Evolutionary conservation across 2,329 filamentous ascomycete genomes (phyloP).

Genomic region (Clonostachys solani): DNA sequence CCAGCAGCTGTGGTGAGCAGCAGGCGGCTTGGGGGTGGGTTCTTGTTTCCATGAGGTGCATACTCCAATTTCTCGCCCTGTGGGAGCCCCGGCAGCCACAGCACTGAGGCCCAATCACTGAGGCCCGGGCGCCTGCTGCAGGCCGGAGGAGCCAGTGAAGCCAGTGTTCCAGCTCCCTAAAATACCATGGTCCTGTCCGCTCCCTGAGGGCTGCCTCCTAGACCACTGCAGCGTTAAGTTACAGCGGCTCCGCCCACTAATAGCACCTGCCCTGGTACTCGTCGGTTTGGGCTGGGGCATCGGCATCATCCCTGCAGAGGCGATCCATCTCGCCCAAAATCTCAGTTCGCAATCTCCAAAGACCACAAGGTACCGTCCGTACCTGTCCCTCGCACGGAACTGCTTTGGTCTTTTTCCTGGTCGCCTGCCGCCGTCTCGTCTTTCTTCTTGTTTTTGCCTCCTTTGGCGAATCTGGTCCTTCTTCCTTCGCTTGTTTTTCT

Average conservation of each 20-base stretch:
- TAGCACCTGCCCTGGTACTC: not conserved
- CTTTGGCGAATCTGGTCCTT: not conserved
- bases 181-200: too few relatives aligned
- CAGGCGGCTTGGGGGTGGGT: too few relatives aligned
- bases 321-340: slow-evolving; percentile 4
- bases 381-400: slow-evolving; percentile 1
- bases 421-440: not conserved
- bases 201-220: too few relatives aligned
- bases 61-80: too few relatives aligned
- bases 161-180: too few relatives aligned
- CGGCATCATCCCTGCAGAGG: slow-evolving; percentile 3
- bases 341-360: slow-evolving; percentile 7
- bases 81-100: too few relatives aligned
- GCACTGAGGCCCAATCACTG: too few relatives aligned
- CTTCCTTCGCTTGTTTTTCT: not conserved
- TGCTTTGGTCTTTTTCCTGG: not conserved
- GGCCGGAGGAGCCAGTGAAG: too few relatives aligned
- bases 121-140: too few relatives aligned
- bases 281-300: not conserved
- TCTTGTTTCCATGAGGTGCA: too few relatives aligned
- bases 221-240: not conserved
- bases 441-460: not conserved
- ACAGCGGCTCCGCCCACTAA: not conserved
- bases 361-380: not conserved
- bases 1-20: too few relatives aligned